Evolutionary conservation across 2,329 filamentous ascomycete genomes (phyloP), one percentile per base, ranked within the genome.

Genomic region (Trichoderma sp.): DNA sequence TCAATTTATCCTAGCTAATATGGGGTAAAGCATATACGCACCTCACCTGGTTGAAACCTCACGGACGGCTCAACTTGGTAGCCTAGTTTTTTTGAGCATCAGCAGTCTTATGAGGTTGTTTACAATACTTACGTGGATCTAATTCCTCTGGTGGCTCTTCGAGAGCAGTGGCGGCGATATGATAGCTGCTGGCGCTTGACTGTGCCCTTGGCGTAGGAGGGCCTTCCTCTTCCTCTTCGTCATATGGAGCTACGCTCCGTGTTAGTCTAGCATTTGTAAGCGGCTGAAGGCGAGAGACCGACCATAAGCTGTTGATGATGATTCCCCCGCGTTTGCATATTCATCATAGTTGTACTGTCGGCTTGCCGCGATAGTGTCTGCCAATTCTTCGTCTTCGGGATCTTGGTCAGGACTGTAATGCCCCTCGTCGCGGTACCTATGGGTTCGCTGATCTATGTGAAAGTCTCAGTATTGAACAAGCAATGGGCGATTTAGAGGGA

Each of bases 41-140:
- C 83, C 76, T 79, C 77, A 66, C 83, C 83, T 2, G 81, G 81
- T 34, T 76, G 73, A 58, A 84, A 84, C 49, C 72, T 77, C 13
- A 69, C 70, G 1, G 81, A 84, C 18, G 72, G 78, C 30, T 81
- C 76, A 21, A 84, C 75, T 32, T 74, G 73, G 68, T 80, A 84
- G 2, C 80, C 82, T 84, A 8, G 21, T 39, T 39, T 18, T 18
- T 59, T 24, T 58, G 21, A 63, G 14, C 21, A 52, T 66, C 30
- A 58, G 49, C 30, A 11, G 30, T n/a, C 49, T 16, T 30, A 28
- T 2, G 18, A 11, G 21, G 39, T 18, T 6, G 16, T 37, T 59
- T 6, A 11, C 21, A 18, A 14, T 16, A 71, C 80, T 71, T 73
- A 83, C 82, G 78, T 34, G 78, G 77, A 70, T 82, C 80, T 13